Evolutionary conservation across 2,329 filamentous ascomycete species (phyloP).

Genomic region (Alternaria gansuensis): DNA sequence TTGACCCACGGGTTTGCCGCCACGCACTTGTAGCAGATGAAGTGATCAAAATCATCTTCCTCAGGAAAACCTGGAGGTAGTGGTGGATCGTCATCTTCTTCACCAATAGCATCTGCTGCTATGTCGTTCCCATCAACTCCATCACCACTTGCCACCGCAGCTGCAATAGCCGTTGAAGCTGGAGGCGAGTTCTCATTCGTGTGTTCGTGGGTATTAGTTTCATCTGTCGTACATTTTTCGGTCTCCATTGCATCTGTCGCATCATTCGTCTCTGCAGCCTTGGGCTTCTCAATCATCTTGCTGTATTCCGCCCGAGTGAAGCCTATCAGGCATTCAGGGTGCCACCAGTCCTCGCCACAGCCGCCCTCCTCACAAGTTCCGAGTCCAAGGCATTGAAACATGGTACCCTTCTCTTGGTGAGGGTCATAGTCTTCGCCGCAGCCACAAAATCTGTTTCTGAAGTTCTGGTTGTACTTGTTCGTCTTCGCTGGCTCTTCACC

Average conservation of each 20-base stretch:
- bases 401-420: slow-evolving; percentile 89
- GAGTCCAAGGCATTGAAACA: slow-evolving; percentile 95
- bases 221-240: slow-evolving; percentile 10
- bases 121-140: slow-evolving; percentile 49
- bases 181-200: slow-evolving; percentile 20
- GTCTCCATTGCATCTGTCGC: slow-evolving; percentile 24
- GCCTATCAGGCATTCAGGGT: slow-evolving; percentile 89
- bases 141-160: slow-evolving; percentile 28
- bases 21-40: slow-evolving; percentile 94
- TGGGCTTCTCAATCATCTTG: slow-evolving; percentile 48
- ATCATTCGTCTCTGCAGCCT: slow-evolving; percentile 22
- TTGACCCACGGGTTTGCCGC: slow-evolving; percentile 92
- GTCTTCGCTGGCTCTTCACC: slow-evolving; percentile 74
- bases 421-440: slow-evolving; percentile 90
- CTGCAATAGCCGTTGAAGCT: slow-evolving; percentile 32
- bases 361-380: slow-evolving; percentile 82
- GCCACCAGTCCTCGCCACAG: slow-evolving; percentile 98
- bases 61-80: slow-evolving; percentile 85
- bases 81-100: slow-evolving; percentile 65
- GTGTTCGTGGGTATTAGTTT: slow-evolving; percentile 18
- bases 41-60: slow-evolving; percentile 87
- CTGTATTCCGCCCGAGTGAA: slow-evolving; percentile 77
- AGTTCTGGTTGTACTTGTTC: slow-evolving; percentile 97
- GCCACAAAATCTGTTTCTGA: slow-evolving; percentile 88
- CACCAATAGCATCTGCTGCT: slow-evolving; percentile 64